These are phyloP conservation scores for Backusella liffmaniae DNA, from an alignment of 192 early-diverging fungal genomes.

Conservation along the genomic window DNA sequence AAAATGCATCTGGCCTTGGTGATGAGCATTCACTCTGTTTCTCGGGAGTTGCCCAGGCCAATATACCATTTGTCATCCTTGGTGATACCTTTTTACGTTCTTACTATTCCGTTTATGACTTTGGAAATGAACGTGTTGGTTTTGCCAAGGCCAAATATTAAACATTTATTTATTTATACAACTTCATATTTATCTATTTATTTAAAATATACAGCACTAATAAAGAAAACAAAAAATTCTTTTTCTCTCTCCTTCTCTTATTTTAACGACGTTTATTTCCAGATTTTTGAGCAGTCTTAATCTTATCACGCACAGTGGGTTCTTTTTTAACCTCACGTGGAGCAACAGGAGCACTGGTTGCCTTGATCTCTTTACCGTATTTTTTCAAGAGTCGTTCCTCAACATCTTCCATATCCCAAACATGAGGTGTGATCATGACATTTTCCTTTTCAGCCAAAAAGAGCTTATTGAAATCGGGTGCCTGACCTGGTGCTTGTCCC, in stretches of 20 bases:
- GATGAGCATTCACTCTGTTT: neutral
- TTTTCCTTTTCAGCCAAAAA: conserved; percentile 89
- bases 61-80: conserved; percentile 24
- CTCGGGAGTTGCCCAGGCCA: conserved; percentile 34
- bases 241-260: neutral
- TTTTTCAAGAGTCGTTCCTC: conserved; percentile 79
- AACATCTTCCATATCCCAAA: conserved; percentile 78
- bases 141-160: conserved; percentile 34
- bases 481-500: conserved; percentile 61
- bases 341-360: neutral
- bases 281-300: conserved; percentile 27
- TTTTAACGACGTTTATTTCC: conserved; percentile 25
- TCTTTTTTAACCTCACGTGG: conserved; percentile 8
- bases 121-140: conserved; percentile 42
- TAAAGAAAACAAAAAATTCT: neutral
- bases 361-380: conserved; percentile 54
- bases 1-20: conserved; percentile 12
- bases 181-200: neutral
- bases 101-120: conserved; percentile 52
- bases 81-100: conserved; percentile 51
- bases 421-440: conserved; percentile 77
- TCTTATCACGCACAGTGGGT: conserved; percentile 23
- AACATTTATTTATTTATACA: neutral
- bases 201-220: neutral
- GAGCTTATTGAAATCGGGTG: conserved; percentile 81